Conservation (phyloP, 164 flowering plant genomes). For the Vitis rotundifolia region DNA sequence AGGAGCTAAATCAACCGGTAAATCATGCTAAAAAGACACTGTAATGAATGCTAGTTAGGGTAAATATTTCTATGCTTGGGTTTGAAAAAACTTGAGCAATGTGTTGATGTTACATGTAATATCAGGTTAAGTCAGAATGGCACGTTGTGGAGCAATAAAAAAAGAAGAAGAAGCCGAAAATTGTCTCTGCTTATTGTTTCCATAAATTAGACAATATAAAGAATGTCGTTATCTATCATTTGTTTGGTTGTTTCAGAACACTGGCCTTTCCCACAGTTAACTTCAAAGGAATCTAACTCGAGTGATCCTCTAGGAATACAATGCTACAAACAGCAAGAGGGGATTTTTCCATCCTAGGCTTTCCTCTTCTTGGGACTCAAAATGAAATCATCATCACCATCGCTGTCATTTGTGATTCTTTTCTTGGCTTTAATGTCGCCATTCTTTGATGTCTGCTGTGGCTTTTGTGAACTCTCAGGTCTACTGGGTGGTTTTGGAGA, state of each 20-base stretch:
- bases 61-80: too few species aligned
- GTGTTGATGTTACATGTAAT: too few species aligned
- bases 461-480: conserved; percentile 69
- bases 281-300: conserved; percentile 4
- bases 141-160: too few species aligned
- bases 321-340: neutral
- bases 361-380: conserved; percentile 64
- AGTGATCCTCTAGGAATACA: conserved; percentile 9
- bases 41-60: too few species aligned
- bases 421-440: conserved; percentile 68
- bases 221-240: conserved; percentile 17
- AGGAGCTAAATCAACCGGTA: too few species aligned
- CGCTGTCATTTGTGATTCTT: conserved; percentile 42
- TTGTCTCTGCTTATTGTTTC: conserved; percentile 13
- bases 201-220: conserved; percentile 17
- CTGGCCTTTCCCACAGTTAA: conserved; percentile 1
- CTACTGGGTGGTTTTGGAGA: conserved; percentile 43
- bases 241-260: neutral
- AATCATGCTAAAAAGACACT: too few species aligned
- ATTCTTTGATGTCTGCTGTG: conserved; percentile 49
- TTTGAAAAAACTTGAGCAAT: too few species aligned
- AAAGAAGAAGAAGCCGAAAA: neutral
- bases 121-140: neutral
- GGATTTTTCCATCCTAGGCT: conserved; percentile 32
- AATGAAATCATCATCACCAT: conserved; percentile 71